Conservation (phyloP, 305 asterid genomes). For the Withania somnifera region DNA sequence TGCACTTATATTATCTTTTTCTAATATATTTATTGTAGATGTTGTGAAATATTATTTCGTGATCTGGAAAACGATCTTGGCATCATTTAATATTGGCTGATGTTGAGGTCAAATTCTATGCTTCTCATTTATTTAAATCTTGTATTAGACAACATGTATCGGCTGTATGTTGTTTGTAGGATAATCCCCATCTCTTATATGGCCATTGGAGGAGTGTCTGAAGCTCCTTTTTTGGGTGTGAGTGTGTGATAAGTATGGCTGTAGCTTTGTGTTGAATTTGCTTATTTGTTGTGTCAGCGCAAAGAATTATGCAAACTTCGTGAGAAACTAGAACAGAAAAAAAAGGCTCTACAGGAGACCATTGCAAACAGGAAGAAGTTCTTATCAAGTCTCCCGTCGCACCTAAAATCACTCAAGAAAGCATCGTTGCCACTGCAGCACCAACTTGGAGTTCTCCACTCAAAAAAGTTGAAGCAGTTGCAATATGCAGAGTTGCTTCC, state of each 20-base stretch:
- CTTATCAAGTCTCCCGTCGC: conserved; percentile 91
- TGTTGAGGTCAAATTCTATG: background rate
- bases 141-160: background rate
- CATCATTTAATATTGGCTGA: background rate
- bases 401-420: conserved; percentile 90
- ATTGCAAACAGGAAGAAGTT: conserved; percentile 85
- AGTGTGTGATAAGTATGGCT: background rate
- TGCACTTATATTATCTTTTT: background rate
- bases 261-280: background rate
- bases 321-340: conserved; percentile 65
- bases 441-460: conserved; percentile 73
- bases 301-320: conserved; percentile 84
- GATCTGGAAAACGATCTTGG: background rate
- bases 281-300: conserved; percentile 49
- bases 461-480: conserved; percentile 82
- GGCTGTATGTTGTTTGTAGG: background rate
- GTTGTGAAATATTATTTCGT: background rate
- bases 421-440: conserved; percentile 92
- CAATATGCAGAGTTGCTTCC: conserved; percentile 94
- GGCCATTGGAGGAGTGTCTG: background rate
- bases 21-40: background rate
- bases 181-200: background rate
- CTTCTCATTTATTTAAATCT: background rate
- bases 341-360: conserved; percentile 75
- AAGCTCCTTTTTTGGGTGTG: background rate